Evolutionary conservation across 208 protist species (phyloP).

Genomic region (Angomonas desouzai): DNA sequence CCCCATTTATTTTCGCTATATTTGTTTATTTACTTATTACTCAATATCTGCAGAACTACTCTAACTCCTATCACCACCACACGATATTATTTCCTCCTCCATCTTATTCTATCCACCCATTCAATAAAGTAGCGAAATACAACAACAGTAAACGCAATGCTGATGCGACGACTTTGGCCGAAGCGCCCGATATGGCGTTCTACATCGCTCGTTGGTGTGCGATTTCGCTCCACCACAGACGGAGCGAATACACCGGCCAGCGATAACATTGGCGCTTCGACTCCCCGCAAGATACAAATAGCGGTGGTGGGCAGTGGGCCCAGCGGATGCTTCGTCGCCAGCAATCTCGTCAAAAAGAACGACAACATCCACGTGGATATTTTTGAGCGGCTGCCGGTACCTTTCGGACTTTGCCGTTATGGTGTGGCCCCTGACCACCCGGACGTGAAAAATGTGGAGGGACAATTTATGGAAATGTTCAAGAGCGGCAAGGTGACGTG

Average conservation of each 20-base stretch:
- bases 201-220: background rate
- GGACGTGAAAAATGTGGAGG: constrained; percentile 95
- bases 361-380: constrained; percentile 86
- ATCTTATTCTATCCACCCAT: too few relatives aligned
- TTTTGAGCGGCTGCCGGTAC: constrained; percentile 92
- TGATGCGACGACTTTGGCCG: background rate
- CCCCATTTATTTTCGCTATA: too few relatives aligned
- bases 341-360: constrained; percentile 78
- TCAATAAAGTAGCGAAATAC: too few relatives aligned
- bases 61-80: too few relatives aligned
- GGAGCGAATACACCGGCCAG: background rate
- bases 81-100: too few relatives aligned
- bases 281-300: constrained; percentile 62
- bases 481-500: constrained; percentile 73
- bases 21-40: too few relatives aligned
- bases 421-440: constrained; percentile 97
- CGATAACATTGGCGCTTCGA: background rate
- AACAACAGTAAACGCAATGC: too few relatives aligned
- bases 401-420: constrained; percentile 96
- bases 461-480: constrained; percentile 86
- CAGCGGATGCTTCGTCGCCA: constrained; percentile 94
- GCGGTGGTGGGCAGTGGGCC: constrained; percentile 94
- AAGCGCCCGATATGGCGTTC: background rate
- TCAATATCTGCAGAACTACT: too few relatives aligned
- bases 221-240: background rate